Base-by-base conservation (phyloP, 257 asterid species). In the Coffea eugenioides region DNA sequence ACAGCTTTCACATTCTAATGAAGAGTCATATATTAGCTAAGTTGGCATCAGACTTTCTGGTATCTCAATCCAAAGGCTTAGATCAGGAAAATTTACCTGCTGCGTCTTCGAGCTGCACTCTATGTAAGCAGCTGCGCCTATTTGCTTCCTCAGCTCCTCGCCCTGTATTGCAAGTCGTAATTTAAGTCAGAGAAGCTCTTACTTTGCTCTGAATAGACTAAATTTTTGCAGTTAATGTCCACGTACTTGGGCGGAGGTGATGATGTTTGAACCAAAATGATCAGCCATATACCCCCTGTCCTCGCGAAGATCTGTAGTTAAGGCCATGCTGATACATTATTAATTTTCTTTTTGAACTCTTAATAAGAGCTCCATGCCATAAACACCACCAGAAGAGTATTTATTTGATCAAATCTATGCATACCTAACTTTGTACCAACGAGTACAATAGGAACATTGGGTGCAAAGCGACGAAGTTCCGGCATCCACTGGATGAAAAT, bases 21-120 rank as follows among this genome's bases (percentile, higher is more conserved):
- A 39, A 13, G 46, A 69, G 70, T 56, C 61, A 78, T 13, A 25
- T 43, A 6, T 7, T n/a, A 20, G 68, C 25, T 4, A 21, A 39
- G 7, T 25, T 43, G 27, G 31, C 49, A 69, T 5, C 15, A 61
- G 31, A 39, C 41, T 39, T 39, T 39, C 41, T 39, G 41, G 41
- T 39, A 39, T 39, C 2, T 39, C 41, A 39, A 39, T 27, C 71
- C 43, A 9, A 75, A 39, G 76, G 46, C 57, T n/a, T 27, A 3
- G 65, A 52, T 51, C 10, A 13, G 49, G 14, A 67, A 13, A 49
- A 49, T 68, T 5, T 76, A 95, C 99, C 97, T 93, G 99, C 75
- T 95, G 99, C 77, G 99, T 95, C 89, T 92, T 95, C 71, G 99
- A 95, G 94, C 99, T 95, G 89, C 99, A 93, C 79, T 95, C 98